A percentile compares a stretch with the other conserved stretches of the same genome.
phyloP scores from a whole-genome alignment of 441 rosid genomes.

The Mallotus japonicus region DNA sequence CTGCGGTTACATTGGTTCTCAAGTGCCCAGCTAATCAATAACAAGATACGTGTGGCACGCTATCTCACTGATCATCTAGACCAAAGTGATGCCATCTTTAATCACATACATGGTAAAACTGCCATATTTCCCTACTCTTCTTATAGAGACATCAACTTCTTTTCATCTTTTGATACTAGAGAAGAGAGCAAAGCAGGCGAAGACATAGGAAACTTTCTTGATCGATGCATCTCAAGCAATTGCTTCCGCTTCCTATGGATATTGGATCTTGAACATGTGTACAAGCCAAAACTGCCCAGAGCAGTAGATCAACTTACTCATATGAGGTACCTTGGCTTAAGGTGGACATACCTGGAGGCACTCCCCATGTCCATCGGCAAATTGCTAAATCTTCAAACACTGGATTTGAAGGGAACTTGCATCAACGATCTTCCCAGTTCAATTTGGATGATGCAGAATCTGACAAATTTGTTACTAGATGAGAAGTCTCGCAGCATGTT shows the following conservation, averaged over 20 bases:
- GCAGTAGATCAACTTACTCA: not conserved
- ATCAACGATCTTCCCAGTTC: not conserved
- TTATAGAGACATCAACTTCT: not conserved
- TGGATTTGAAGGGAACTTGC: slow-evolving; percentile 9
- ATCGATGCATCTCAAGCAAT: slow-evolving; percentile 5
- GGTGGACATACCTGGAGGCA: slow-evolving; percentile 1
- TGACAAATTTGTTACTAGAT: not conserved
- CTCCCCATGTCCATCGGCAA: not conserved
- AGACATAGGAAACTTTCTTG: slow-evolving; percentile 11
- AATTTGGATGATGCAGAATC: slow-evolving; percentile 4
- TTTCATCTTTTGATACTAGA: slow-evolving; percentile 11
- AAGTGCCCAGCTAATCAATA: not conserved
- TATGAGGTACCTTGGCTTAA: slow-evolving; percentile 9
- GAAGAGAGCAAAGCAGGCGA: slow-evolving; percentile 12
- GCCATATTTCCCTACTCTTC: not conserved
- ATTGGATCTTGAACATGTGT: not conserved
- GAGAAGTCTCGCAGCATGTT: slow-evolving; percentile 1
- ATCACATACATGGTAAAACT: no score
- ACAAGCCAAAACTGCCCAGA: slow-evolving; percentile 5
- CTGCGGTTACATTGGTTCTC: not conserved
- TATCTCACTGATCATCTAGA: slow-evolving; percentile 9
- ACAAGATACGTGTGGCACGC: not conserved
- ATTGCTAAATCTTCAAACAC: slow-evolving; percentile 5
- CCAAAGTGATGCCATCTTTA: not conserved
- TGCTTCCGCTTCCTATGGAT: not conserved